Evolutionary conservation across 169 alveolate species (phyloP).

Genomic region (Amoebophrya sp.): DNA sequence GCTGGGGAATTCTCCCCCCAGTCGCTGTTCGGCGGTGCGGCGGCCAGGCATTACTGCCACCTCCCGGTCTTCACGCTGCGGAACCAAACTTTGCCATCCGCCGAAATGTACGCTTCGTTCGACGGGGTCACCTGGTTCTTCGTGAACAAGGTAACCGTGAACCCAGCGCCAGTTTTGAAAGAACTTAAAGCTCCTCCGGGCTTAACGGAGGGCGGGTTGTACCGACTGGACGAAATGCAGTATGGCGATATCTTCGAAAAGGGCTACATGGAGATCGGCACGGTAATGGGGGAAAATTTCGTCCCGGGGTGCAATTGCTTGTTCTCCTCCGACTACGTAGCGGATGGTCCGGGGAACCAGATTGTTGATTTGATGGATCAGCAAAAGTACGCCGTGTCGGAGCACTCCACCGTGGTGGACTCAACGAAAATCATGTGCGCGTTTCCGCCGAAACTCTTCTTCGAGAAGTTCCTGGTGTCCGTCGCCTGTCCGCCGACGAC

Average conservation of each 20-base stretch:
- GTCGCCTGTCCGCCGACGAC: constrained; percentile 17
- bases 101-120: neutral
- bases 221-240: neutral
- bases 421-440: neutral
- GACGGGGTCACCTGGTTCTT: constrained; percentile 15
- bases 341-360: neutral
- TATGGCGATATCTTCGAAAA: constrained; percentile 16
- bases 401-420: neutral
- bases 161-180: neutral
- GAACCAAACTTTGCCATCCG: neutral
- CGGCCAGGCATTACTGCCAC: constrained; percentile 2
- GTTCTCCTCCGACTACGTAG: neutral
- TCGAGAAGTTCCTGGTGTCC: neutral
- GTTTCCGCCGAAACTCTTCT: neutral
- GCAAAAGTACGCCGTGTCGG: neutral
- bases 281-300: neutral
- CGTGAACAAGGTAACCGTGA: neutral
- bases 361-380: neutral
- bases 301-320: neutral
- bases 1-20: constrained; percentile 4
- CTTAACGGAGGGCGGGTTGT: neutral
- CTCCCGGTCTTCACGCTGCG: constrained; percentile 3
- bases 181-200: neutral
- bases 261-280: constrained; percentile 23
- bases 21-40: neutral